phyloP scores from a whole-genome alignment of 768 basidiomycete species.

The Hypholoma sublateritium region DNA sequence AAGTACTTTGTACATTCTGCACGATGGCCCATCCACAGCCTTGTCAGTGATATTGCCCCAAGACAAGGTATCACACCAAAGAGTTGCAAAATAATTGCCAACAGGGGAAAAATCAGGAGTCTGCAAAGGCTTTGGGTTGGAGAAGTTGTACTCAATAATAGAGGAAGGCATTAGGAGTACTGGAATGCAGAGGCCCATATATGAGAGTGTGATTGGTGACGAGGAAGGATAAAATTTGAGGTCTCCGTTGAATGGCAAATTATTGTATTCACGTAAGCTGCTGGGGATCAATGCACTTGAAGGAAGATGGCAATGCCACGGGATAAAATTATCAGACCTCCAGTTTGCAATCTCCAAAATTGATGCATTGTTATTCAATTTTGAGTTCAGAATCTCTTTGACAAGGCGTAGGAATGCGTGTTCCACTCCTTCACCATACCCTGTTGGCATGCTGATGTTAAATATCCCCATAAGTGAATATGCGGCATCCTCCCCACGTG shows the following conservation, averaged over 20 bases:
- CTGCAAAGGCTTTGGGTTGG: too few relatives aligned
- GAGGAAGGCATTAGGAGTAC: neutral
- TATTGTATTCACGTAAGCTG: too few relatives aligned
- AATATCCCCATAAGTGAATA: slow-evolving; percentile 5
- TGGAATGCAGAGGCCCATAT: neutral
- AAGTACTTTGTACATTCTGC: too few relatives aligned
- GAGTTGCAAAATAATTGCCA: neutral
- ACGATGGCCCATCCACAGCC: too few relatives aligned
- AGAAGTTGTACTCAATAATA: neutral
- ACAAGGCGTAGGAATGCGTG: neutral
- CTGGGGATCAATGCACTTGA: neutral
- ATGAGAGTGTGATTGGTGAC: neutral
- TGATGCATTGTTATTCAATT: neutral
- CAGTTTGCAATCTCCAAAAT: neutral
- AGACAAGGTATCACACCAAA: too few relatives aligned
- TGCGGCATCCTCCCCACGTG: neutral
- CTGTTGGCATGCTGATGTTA: neutral
- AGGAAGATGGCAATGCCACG: neutral
- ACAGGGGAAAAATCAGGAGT: too few relatives aligned
- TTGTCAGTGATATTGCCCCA: too few relatives aligned
- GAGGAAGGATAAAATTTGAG: neutral
- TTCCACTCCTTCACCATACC: neutral
- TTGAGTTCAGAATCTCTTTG: neutral
- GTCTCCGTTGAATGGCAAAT: too few relatives aligned
- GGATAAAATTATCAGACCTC: neutral